Conservation (phyloP, 2,329 filamentous ascomycete genomes). For the Sphaerulina vaccinii region DNA sequence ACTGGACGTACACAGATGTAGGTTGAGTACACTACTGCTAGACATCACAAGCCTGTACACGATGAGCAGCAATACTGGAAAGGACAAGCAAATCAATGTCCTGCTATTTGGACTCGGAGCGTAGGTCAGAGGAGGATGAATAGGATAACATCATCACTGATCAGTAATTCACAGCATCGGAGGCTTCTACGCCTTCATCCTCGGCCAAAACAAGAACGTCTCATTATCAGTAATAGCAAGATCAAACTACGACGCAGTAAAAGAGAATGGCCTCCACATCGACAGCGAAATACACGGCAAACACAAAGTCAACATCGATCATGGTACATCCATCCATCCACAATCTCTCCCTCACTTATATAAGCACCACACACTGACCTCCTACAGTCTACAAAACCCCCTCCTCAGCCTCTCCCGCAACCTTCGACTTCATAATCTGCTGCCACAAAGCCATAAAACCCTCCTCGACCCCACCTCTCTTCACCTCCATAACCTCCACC, state of each 20-base stretch:
- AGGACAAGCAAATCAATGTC: slow-evolving; percentile 34
- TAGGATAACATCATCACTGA: slow-evolving; percentile 1
- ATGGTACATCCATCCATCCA: slow-evolving; percentile 13
- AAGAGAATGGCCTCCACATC: slow-evolving; percentile 44
- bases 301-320: slow-evolving; percentile 34
- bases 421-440: slow-evolving; percentile 51
- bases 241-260: slow-evolving; percentile 48
- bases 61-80: slow-evolving; percentile 6
- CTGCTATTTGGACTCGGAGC: slow-evolving; percentile 56
- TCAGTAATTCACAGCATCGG: slow-evolving; percentile 49
- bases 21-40: not conserved
- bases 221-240: slow-evolving; percentile 46
- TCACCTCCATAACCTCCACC: slow-evolving; percentile 41
- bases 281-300: slow-evolving; percentile 45
- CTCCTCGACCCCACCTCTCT: slow-evolving; percentile 38
- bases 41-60: not conserved
- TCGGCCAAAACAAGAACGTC: slow-evolving; percentile 45
- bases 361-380: slow-evolving; percentile 28
- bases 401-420: slow-evolving; percentile 28
- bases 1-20: too few relatives aligned
- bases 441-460: slow-evolving; percentile 48
- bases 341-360: not conserved
- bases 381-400: slow-evolving; percentile 44
- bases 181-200: slow-evolving; percentile 58
- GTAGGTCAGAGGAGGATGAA: slow-evolving; percentile 44